These are phyloP conservation scores for Naganishia liquefaciens DNA, from an alignment of 1,284 basidiomycete genomes.

Conservation along the genomic window DNA sequence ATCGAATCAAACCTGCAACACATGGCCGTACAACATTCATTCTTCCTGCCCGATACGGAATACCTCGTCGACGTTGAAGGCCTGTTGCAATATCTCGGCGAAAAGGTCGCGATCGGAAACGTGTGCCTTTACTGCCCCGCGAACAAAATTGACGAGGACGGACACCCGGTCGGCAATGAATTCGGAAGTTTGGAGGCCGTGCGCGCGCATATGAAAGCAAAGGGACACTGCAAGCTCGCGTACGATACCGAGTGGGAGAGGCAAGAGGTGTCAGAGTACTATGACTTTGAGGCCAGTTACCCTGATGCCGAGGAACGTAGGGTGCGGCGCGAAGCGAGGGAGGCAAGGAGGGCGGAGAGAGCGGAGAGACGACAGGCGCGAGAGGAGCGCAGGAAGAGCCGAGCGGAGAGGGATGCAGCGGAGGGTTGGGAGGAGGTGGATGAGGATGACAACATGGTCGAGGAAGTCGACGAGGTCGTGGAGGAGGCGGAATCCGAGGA, in stretches of 20 bases:
- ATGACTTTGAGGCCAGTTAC: constrained; percentile 84
- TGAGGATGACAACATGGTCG: constrained; percentile 37
- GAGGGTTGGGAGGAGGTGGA: constrained; percentile 63
- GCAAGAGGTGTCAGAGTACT: constrained; percentile 88
- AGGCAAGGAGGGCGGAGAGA: constrained; percentile 37
- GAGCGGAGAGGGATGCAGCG: constrained; percentile 50
- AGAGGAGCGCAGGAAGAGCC: constrained; percentile 43
- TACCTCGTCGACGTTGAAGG: constrained; percentile 83
- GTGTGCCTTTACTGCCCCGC: constrained; percentile 86
- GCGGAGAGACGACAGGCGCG: constrained; percentile 52
- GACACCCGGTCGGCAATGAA: constrained; percentile 60
- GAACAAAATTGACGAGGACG: constrained; percentile 54
- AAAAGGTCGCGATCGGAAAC: constrained; percentile 91
- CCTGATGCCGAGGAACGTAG: constrained; percentile 59
- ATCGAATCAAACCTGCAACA: constrained; percentile 75
- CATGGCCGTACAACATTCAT: constrained; percentile 86
- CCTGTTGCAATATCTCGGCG: constrained; percentile 81
- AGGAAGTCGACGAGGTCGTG: constrained; percentile 37
- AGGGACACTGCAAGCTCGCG: constrained; percentile 92
- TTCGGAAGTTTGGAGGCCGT: constrained; percentile 80
- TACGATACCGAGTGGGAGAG: constrained; percentile 80
- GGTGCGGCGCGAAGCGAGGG: constrained; percentile 47
- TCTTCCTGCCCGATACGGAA: constrained; percentile 94
- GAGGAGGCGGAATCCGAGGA: constrained; percentile 40
- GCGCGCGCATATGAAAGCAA: constrained; percentile 90